Base-by-base conservation (phyloP, 257 asterid genomes). In the Thymus quinquecostatus region DNA sequence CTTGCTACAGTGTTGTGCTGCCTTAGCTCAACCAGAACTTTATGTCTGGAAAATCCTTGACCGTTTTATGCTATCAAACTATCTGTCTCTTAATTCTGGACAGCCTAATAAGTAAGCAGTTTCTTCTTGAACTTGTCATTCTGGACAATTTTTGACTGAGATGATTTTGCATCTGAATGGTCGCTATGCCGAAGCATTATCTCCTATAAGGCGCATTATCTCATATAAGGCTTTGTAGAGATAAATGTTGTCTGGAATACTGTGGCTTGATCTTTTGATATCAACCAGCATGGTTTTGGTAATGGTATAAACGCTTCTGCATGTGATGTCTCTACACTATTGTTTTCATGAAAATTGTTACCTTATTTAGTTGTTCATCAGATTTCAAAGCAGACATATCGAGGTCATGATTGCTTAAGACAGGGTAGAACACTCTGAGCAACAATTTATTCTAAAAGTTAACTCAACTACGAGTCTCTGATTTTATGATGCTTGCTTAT, bases 1-100 rank as follows among this genome's bases (percentile, higher is more conserved):
- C 82, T 88, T 95, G 83, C 87, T 95, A 70, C 99, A 95, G 77
- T 92, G 95, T 69, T 95, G 99, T 87, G 99, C 96, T 79, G 92
- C 98, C 43, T 82, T 92, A 76, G 98, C 97, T 68, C 99, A 98
- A 54, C 87, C 99, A 44, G 99, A 95, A 78, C 87, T 75, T 62
- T 95, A 62, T 82, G 82, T 91, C 66, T 85, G 72, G 80, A 84
- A 98, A 80, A 82, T 95, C 72, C 61, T 95, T 68, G 98, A 86
- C 71, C 99, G 99, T 64, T 95, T 92, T 87, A 97, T 96, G 84
- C 82, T 92, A 59, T 80, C 98, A 49, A 79, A 76, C 78, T 95
- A 89, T 79, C 86, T 87, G 70, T 82, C 81, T 3, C 75, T 92
- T 80, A 87, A 89, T 81, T 82, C 86, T 71, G 96, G 87, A 70